Evolutionary conservation across 441 rosid species (phyloP), one percentile per base, ranked within the genome.

Genomic region (Brassica balearica): DNA sequence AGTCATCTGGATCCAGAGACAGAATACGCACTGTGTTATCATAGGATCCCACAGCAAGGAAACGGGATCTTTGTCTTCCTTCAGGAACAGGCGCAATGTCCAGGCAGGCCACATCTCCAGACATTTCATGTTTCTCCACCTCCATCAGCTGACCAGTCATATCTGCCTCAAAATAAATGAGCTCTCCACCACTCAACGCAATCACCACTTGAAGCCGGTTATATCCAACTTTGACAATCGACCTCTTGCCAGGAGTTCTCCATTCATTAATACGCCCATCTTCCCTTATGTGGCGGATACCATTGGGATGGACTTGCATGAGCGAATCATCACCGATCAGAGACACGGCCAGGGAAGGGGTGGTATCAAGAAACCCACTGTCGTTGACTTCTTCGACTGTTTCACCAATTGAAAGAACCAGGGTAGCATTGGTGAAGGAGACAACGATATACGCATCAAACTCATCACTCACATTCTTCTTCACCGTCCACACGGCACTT

Each of bases 401-500:
- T 82, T 95, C 99, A 51, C 98, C 99, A 73, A 95, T 93, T 3
- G 99, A 95, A 82, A 95, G 99, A 78, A 95, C 99, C 19, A 95
- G 89, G n/a, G 99, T 95, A n/a, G 97, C 98, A 89, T 91, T 95
- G 77, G 90, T 90, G 77, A 95, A 95, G 55, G 98, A 93, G 83
- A 93, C 99, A 15, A 95, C 97, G 66, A 95, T 95, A 72, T 95
- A 93, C 2, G 99, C 99, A 84, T 93, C 99, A 83, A 93, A 95
- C 77, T 90, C 99, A 85, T 95, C 99, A 69, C 74, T 89, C 25
- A 83, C 84, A 73, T 87, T 95, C 88, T 92, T 95, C 76, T 92
- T 95, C 80, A 95, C 99, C 8, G 99, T 95, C 99, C 99, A 95
- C 58, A 93, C 98, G 23, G 98, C 99, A 90, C 95, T 95, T 2